These are phyloP conservation scores for Eimeria sp. DNA, from an alignment of 169 alveolate species.

Conservation along the genomic window DNA sequence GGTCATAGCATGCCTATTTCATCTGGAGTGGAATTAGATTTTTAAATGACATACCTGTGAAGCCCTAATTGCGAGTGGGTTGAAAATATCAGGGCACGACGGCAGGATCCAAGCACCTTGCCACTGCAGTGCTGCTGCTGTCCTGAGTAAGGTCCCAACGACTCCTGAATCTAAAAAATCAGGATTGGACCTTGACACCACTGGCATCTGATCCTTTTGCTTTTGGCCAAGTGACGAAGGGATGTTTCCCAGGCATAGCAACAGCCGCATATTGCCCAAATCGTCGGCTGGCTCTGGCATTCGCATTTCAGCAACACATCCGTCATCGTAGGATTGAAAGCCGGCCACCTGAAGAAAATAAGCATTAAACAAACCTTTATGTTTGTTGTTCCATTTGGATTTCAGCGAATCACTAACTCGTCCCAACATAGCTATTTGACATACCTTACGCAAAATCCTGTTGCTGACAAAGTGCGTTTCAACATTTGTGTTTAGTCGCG, in stretches of 20 bases:
- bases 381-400: not conserved
- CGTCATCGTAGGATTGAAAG: constrained; percentile 76
- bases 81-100: constrained; percentile 76
- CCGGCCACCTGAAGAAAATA: constrained; percentile 70
- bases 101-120: constrained; percentile 83
- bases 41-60: constrained; percentile 62
- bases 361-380: not conserved
- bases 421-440: not conserved
- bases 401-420: not conserved
- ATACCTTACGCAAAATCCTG: constrained; percentile 76
- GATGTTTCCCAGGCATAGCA: constrained; percentile 77
- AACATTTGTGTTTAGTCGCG: not conserved
- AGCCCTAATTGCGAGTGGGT: constrained; percentile 77
- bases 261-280: constrained; percentile 64
- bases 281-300: constrained; percentile 56
- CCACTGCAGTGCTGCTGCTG: constrained; percentile 84
- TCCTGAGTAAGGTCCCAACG: constrained; percentile 67
- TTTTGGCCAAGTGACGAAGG: constrained; percentile 18
- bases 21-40: not conserved
- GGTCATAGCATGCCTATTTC: not conserved
- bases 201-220: not conserved
- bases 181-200: not conserved
- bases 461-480: constrained; percentile 77
- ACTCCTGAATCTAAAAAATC: constrained; percentile 2
- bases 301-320: constrained; percentile 80